A percentile compares a stretch with the other conserved stretches of the same genome.
phyloP scores from a whole-genome alignment of 129 eudicot genomes.

The Saposhnikovia divaricata region DNA sequence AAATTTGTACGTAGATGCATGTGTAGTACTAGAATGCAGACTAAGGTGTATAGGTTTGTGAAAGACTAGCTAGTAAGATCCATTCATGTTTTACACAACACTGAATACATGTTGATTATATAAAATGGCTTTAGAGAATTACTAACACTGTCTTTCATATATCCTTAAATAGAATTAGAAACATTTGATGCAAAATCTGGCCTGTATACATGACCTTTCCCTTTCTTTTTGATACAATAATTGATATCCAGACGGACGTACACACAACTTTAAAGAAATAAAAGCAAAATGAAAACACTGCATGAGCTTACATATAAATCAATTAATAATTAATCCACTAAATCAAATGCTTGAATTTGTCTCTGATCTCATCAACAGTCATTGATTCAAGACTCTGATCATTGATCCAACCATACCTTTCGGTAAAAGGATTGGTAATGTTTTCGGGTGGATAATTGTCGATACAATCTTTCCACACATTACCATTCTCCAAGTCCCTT shows the following conservation, averaged over 20 bases:
- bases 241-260: background rate
- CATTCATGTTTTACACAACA: no score
- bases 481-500: slow-evolving; percentile 39
- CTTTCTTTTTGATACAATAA: background rate
- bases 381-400: background rate
- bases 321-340: background rate
- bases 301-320: background rate
- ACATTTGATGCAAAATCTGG: background rate
- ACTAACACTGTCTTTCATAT: background rate
- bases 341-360: background rate
- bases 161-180: background rate
- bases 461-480: slow-evolving; percentile 61
- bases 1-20: background rate
- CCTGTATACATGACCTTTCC: background rate
- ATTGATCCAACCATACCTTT: slow-evolving; percentile 57
- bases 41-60: background rate
- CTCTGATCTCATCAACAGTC: background rate
- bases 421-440: slow-evolving; percentile 33
- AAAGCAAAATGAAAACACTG: background rate
- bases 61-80: background rate
- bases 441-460: slow-evolving; percentile 41
- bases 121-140: background rate
- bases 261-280: background rate
- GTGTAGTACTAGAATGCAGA: background rate
- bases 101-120: background rate